Base-by-base conservation (phyloP, 169 alveolate genomes). In the Eimeria sp. region DNA sequence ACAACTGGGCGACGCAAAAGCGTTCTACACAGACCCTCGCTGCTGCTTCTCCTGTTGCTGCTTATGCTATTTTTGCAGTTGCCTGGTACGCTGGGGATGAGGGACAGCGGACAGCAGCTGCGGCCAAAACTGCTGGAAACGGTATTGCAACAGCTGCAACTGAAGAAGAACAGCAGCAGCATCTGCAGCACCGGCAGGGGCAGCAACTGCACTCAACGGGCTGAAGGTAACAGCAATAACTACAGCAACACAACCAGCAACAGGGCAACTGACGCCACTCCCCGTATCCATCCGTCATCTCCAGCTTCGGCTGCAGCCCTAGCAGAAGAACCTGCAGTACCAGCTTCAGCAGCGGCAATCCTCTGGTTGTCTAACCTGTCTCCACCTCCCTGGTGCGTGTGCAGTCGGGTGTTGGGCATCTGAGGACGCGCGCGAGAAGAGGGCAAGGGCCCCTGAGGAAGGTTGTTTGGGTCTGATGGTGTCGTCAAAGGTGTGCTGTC, bases 401-500 rank as follows among this genome's bases (percentile, higher is more conserved):
- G 47, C 34, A 47, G 63, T 30, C 5, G 76, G 91, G 25, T 51
- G 76, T 30, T 54, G 91, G 76, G 75, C 20, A 30, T 83, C 91
- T 4, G 91, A 83, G 34, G 91, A 27, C 27, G 58, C 25, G 30
- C 75, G 47, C 54, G 91, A 13, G 51, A 83, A 83, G 75, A 83
- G 49, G 34, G 76, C 25, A 6, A 83, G 91, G 54, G 76, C 91
- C 43, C 91, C 91, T 25, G 75, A 63, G 11, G 75, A 0, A 2
- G 6, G 75, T 25, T 51, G 91, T 30, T 57, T 83, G 7, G 75
- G 30, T 58, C 76, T 25, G 49, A 83, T 51, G 25, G 91, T 83
- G n/a, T 83, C 91, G 13, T 83, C 91, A 45, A 83, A 83, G 91
- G 91, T 83, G 54, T 83, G 91, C 91, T 83, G 91, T 13, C 91